Evolutionary conservation across 2,329 filamentous ascomycete species (phyloP).

Genomic region (Apiospora arundinis): DNA sequence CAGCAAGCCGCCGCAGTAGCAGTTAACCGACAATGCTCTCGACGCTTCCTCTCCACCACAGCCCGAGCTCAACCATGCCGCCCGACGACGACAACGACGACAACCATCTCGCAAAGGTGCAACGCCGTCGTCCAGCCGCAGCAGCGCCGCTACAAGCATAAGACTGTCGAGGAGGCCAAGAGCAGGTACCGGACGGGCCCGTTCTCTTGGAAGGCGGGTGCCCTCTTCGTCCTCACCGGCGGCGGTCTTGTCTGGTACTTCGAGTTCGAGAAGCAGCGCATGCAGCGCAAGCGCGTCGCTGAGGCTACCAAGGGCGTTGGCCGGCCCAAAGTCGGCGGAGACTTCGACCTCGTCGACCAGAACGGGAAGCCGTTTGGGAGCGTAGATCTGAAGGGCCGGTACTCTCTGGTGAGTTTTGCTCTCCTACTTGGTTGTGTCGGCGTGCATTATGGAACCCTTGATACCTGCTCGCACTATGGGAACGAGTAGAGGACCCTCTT

Average conservation of each 20-base stretch:
- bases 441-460: not conserved
- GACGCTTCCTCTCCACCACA: constrained; percentile 29
- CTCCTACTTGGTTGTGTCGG: not conserved
- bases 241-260: constrained; percentile 87
- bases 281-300: constrained; percentile 87
- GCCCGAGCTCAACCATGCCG: not conserved
- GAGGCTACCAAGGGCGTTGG: constrained; percentile 94
- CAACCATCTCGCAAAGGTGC: constrained; percentile 14
- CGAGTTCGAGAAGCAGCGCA: constrained; percentile 87
- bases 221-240: constrained; percentile 83
- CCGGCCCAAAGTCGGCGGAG: constrained; percentile 88
- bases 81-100: not conserved
- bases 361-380: constrained; percentile 79
- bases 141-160: constrained; percentile 50
- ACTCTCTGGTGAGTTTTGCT: constrained; percentile 68
- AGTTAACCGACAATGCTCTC: constrained; percentile 26
- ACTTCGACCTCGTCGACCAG: constrained; percentile 83
- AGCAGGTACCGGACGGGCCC: constrained; percentile 68
- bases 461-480: not conserved
- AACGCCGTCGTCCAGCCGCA: constrained; percentile 31
- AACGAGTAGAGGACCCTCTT: no score
- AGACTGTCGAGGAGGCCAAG: constrained; percentile 65
- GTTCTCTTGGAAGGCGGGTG: constrained; percentile 90
- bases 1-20: constrained; percentile 5
- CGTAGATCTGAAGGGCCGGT: constrained; percentile 84